Evolutionary conservation across 2,329 filamentous ascomycete species (phyloP).

Genomic region (Trichoderma sp.): DNA sequence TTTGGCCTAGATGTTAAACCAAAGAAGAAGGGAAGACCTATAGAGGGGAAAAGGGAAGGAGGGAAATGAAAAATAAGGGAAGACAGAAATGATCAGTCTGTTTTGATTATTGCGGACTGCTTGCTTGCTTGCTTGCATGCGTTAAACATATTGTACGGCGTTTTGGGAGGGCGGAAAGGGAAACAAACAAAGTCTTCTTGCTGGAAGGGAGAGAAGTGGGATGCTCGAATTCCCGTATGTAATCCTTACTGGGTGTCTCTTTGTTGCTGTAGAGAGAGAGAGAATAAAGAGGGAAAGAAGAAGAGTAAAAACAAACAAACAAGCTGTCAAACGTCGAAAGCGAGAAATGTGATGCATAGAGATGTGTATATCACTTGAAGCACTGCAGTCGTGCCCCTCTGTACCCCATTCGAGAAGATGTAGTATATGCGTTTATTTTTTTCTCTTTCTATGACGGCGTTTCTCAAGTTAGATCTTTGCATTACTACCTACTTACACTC

Average conservation of each 20-base stretch:
- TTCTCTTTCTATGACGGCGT: background rate
- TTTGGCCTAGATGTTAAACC: slow-evolving; percentile 8
- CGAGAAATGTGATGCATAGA: background rate
- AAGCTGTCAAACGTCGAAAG: background rate
- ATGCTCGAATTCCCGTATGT: slow-evolving; percentile 32
- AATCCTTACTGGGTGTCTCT: slow-evolving; percentile 37
- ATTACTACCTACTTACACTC: slow-evolving; percentile 13
- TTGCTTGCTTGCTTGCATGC: slow-evolving; percentile 38
- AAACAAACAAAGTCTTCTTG: slow-evolving; percentile 34
- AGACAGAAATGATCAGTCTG: slow-evolving; percentile 26
- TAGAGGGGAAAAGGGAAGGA: background rate
- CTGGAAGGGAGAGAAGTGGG: slow-evolving; percentile 24
- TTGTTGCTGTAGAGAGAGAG: slow-evolving; percentile 25
- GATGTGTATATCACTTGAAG: background rate
- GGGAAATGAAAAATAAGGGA: background rate
- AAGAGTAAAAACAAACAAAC: background rate
- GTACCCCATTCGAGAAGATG: background rate
- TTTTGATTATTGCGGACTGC: slow-evolving; percentile 41
- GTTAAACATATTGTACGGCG: slow-evolving; percentile 39
- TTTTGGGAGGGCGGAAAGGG: slow-evolving; percentile 38
- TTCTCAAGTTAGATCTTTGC: background rate
- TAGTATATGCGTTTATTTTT: too few species aligned
- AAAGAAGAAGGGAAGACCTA: slow-evolving; percentile 1
- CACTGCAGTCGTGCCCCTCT: background rate
- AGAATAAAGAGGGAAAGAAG: slow-evolving; percentile 2